A percentile compares a stretch with the other conserved stretches of the same genome.
phyloP scores from a whole-genome alignment of 768 basidiomycete species.

The Arthromyces matolae region DNA sequence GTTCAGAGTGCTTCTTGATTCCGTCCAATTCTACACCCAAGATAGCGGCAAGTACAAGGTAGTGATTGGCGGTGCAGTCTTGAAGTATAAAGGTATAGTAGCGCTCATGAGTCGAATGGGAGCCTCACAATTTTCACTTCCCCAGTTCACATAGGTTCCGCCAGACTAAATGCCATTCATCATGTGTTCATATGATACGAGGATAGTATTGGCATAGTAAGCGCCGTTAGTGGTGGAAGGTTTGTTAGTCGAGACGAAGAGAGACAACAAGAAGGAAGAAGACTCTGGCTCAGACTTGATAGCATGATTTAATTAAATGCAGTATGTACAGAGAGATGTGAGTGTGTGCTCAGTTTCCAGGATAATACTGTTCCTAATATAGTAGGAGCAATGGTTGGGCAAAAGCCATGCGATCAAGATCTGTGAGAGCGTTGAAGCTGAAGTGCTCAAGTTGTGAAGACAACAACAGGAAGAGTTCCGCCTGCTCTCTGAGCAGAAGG shows the following conservation, averaged over 20 bases:
- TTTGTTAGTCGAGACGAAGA: conserved; percentile 52
- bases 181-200: conserved; percentile 62
- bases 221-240: conserved; percentile 51
- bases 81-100: conserved; percentile 53
- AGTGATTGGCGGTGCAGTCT: conserved; percentile 64
- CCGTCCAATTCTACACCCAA: conserved; percentile 53
- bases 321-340: conserved; percentile 69
- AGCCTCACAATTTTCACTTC: conserved; percentile 64
- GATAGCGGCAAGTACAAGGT: conserved; percentile 55
- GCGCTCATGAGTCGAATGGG: conserved; percentile 57
- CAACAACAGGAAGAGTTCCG: no score
- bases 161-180: conserved; percentile 66
- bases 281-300: conserved; percentile 39
- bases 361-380: conserved; percentile 22
- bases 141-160: conserved; percentile 69
- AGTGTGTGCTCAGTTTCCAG: conserved; percentile 56
- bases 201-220: conserved; percentile 58
- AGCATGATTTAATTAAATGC: conserved; percentile 24
- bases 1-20: conserved; percentile 33
- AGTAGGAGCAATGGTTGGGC: conserved; percentile 64
- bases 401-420: conserved; percentile 60
- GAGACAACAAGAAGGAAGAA: no score
- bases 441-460: no score
- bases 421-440: conserved; percentile 59
- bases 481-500: no score